Base-by-base conservation (phyloP, 352 stramenopile species). In the Globisporangium solare region DNA sequence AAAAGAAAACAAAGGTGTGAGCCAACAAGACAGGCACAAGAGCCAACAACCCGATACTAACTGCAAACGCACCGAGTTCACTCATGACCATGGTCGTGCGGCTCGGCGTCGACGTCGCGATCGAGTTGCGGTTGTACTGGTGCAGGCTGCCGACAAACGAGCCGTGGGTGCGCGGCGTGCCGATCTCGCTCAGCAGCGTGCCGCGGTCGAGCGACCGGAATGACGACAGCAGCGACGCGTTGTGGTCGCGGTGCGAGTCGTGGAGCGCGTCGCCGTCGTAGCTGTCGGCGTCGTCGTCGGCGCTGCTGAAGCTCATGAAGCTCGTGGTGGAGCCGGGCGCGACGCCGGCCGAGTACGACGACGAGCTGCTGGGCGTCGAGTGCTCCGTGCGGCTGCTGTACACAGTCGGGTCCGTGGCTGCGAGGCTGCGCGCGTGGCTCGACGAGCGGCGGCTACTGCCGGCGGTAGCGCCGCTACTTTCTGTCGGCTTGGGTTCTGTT, bases 181-280 rank as follows among this genome's bases (percentile, higher is more conserved):
- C 47, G 13, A 64, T 53, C 32, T 58, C 58, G 35, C 58, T 64
- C 27, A 64, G 58, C 58, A 64, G 53, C 50, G 58, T 79, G 57
- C 70, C 67, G 71, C 64, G 71, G 63, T 46, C 73, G 61, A 51
- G 66, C 41, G 62, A 70, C 58, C 52, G 62, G 43, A 61, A 53
- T 10, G 57, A 63, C 0, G 31, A 63, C 27, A 54, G 37, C 4
- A 11, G 13, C 12, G 45, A 13, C 50, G 47, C 66, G 48, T 42
- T 70, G 60, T 51, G 42, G n/a, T 60, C 56, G 7, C 27, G 27
- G 27, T 6, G 27, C 27, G 27, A 35, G 10, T 35, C 27, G 7
- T 35, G 7, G 5, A 35, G 2, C 27, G 27, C 5, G 2, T 64
- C 56, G 48, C 67, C 55, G 15, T 64, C 53, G 2, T 59, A 56